Percentiles rank a stretch among this genome's conserved stretches.
Evolutionary conservation across 2,329 filamentous ascomycete genomes (phyloP).

Genomic region (Aspergillus sp.): DNA sequence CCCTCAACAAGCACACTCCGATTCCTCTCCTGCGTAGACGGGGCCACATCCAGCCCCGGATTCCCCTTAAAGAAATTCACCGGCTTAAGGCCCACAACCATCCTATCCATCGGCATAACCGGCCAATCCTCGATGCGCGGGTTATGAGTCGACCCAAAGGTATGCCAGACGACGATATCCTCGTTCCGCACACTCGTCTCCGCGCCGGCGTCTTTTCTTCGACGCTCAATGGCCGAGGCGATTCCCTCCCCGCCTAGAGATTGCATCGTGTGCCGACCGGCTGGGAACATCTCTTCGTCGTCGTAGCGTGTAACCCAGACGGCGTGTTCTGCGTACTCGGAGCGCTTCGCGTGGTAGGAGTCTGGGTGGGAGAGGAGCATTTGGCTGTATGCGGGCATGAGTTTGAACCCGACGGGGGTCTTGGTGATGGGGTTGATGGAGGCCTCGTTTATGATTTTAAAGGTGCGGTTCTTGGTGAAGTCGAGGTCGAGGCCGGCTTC

Average conservation of each 20-base stretch:
- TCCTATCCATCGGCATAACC: slow-evolving; percentile 4
- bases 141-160: slow-evolving; percentile 3
- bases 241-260: slow-evolving; percentile 26
- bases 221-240: slow-evolving; percentile 16
- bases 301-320: slow-evolving; percentile 54
- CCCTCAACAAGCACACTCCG: not conserved
- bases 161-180: slow-evolving; percentile 37
- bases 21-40: not conserved
- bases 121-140: slow-evolving; percentile 8
- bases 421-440: slow-evolving; percentile 53
- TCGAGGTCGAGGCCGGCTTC: slow-evolving; percentile 47
- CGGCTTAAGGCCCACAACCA: not conserved
- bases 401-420: slow-evolving; percentile 55
- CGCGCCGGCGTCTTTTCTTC: slow-evolving; percentile 6
- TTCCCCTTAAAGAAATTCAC: not conserved
- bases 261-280: slow-evolving; percentile 54
- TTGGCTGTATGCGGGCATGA: slow-evolving; percentile 54
- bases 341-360: slow-evolving; percentile 49
- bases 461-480: slow-evolving; percentile 44
- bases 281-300: slow-evolving; percentile 51
- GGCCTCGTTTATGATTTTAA: slow-evolving; percentile 58
- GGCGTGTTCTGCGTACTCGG: slow-evolving; percentile 52
- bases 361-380: slow-evolving; percentile 53
- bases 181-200: slow-evolving; percentile 15
- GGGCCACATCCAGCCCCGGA: not conserved